A percentile compares a stretch with the other conserved stretches of the same genome.
Evolutionary conservation across 2,329 filamentous ascomycete genomes (phyloP).

Genomic region (Botrytis elliptica): DNA sequence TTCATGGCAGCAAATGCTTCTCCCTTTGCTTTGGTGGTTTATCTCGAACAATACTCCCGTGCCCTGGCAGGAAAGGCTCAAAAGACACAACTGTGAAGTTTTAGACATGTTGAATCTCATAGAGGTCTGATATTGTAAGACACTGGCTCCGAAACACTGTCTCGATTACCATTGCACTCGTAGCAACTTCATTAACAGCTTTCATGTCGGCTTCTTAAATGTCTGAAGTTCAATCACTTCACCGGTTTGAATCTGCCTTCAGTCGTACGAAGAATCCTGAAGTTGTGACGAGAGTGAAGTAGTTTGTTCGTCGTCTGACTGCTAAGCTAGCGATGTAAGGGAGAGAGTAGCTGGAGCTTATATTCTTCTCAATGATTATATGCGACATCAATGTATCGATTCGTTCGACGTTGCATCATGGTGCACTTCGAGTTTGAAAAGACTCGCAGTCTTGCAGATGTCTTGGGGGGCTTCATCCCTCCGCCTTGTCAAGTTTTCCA

Average conservation of each 20-base stretch:
- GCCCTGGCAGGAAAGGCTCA: neutral
- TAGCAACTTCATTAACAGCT: neutral
- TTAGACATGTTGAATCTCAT: slow-evolving; percentile 1
- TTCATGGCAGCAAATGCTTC: slow-evolving; percentile 7
- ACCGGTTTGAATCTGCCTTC: neutral
- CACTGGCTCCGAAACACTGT: slow-evolving; percentile 5
- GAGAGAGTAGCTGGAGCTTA: neutral
- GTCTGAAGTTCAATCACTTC: neutral
- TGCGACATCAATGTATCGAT: neutral
- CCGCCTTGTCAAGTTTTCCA: neutral
- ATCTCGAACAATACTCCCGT: neutral
- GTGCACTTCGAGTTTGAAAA: neutral
- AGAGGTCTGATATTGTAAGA: slow-evolving; percentile 5
- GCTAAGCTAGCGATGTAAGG: neutral
- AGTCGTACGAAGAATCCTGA: neutral
- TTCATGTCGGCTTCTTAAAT: neutral
- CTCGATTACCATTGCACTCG: neutral
- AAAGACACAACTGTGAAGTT: slow-evolving; percentile 1
- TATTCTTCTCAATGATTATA: neutral
- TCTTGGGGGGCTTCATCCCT: neutral
- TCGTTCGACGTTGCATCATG: neutral
- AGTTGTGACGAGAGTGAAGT: neutral
- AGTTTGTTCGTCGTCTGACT: neutral
- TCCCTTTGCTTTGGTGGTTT: neutral
- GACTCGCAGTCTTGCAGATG: neutral